Conservation (phyloP, 176 grass and related monocot species). For the barley (Hordeum vulgare) region DNA sequence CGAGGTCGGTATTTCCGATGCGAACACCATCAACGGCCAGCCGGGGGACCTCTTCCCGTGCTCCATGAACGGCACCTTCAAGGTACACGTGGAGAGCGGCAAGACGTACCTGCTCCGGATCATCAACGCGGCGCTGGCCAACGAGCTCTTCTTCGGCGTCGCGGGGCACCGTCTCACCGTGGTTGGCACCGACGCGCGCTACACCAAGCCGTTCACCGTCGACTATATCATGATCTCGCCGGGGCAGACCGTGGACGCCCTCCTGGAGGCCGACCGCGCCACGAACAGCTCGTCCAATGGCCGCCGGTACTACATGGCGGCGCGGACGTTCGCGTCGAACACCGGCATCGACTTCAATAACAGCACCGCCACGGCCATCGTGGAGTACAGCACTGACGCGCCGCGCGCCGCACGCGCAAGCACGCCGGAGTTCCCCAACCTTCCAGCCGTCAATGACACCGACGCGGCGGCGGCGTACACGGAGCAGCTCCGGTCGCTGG, state of each 20-base stretch:
- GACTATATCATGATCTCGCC: conserved; percentile 25
- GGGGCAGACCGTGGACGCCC: conserved; percentile 27
- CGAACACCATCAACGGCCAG: conserved; percentile 55
- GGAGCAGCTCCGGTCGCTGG: not conserved
- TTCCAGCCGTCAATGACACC: not conserved
- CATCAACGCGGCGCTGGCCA: conserved; percentile 53
- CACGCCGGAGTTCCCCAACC: not conserved
- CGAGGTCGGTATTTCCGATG: not conserved
- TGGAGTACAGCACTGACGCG: conserved; percentile 18
- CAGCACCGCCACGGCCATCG: conserved; percentile 13
- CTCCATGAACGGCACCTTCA: conserved; percentile 11
- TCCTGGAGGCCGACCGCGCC: conserved; percentile 1
- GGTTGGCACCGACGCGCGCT: conserved; percentile 47
- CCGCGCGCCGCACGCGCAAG: not conserved
- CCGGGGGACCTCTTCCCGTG: conserved; percentile 17
- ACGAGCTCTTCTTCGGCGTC: conserved; percentile 47
- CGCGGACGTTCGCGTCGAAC: not conserved
- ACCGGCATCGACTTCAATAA: accelerated
- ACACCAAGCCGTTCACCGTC: conserved; percentile 33
- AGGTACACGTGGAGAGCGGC: conserved; percentile 28
- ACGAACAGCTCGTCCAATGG: not conserved
- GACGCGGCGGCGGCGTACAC: not conserved
- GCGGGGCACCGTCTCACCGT: conserved; percentile 49
- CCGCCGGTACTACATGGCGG: conserved; percentile 38
- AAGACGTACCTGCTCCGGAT: conserved; percentile 57